A percentile compares a stretch with the other conserved stretches of the same genome.
phyloP scores from a whole-genome alignment of 1,284 basidiomycete species.

The Leccinum angustisporum region DNA sequence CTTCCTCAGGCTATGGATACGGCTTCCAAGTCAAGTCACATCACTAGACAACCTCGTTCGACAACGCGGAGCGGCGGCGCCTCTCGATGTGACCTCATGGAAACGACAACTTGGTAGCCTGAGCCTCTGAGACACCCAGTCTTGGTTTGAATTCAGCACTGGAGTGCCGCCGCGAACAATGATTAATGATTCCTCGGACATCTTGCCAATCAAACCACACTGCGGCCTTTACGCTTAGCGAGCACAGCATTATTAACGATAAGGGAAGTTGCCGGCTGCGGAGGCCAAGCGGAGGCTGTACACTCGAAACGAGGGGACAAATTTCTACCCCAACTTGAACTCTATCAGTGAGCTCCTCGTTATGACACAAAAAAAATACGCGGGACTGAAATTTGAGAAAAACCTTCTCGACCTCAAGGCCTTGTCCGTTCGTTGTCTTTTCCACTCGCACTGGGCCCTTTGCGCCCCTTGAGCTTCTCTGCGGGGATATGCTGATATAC shows the following conservation, averaged over 20 bases:
- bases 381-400: neutral
- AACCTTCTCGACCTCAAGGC: neutral
- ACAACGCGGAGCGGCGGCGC: too few species aligned
- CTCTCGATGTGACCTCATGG: too few species aligned
- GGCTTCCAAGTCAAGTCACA: too few species aligned
- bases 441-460: neutral
- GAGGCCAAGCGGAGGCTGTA: neutral
- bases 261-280: neutral
- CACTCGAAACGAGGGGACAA: slow-evolving; percentile 5
- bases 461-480: slow-evolving; percentile 6
- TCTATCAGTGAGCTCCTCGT: neutral
- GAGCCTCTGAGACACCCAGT: too few species aligned
- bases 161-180: neutral
- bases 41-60: too few species aligned
- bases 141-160: too few species aligned
- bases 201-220: too few species aligned
- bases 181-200: too few species aligned
- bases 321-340: neutral
- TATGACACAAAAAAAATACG: neutral
- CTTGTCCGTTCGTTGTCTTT: neutral
- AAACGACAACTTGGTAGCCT: too few species aligned
- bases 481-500: slow-evolving; percentile 19
- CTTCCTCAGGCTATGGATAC: too few species aligned
- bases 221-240: neutral
- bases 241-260: neutral